These are phyloP conservation scores for Mucor irregularis DNA, from an alignment of 371 early-diverging fungal species.

Conservation along the genomic window DNA sequence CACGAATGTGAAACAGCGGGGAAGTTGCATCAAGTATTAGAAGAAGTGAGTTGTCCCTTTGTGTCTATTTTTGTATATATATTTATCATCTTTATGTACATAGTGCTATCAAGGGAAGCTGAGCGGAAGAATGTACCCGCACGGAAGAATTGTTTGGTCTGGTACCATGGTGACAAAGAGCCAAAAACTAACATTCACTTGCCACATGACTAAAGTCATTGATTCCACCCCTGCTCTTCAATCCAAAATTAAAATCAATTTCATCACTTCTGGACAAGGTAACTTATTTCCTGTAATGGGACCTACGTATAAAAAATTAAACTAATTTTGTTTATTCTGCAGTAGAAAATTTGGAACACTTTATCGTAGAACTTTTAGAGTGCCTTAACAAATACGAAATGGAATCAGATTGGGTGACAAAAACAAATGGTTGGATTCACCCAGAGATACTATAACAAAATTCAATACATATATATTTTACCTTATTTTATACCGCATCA, in stretches of 20 bases:
- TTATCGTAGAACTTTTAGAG: conserved; percentile 11
- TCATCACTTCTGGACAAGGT: conserved; percentile 7
- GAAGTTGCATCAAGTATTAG: conserved; percentile 29
- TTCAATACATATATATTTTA: background rate
- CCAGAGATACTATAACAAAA: conserved; percentile 1
- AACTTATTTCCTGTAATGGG: background rate
- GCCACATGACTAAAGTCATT: conserved; percentile 15
- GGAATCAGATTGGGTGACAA: conserved; percentile 26
- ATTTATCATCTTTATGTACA: background rate
- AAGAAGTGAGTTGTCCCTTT: conserved; percentile 15
- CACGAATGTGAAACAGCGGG: conserved; percentile 28
- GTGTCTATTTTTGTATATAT: background rate
- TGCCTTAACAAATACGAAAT: conserved; percentile 22
- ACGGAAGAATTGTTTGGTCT: conserved; percentile 23
- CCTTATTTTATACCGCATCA: background rate
- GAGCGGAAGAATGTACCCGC: conserved; percentile 23
- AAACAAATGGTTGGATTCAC: conserved; percentile 23
- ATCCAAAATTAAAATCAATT: conserved; percentile 15
- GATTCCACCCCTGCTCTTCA: background rate
- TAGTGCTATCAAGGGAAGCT: conserved; percentile 25
- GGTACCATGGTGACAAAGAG: conserved; percentile 12
- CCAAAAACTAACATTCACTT: conserved; percentile 4
- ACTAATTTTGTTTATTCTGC: background rate
- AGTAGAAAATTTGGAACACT: conserved; percentile 6
- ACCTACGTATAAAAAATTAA: no score